phyloP scores from a whole-genome alignment of 2,329 filamentous ascomycete genomes.

The Westerdykella ornata region DNA sequence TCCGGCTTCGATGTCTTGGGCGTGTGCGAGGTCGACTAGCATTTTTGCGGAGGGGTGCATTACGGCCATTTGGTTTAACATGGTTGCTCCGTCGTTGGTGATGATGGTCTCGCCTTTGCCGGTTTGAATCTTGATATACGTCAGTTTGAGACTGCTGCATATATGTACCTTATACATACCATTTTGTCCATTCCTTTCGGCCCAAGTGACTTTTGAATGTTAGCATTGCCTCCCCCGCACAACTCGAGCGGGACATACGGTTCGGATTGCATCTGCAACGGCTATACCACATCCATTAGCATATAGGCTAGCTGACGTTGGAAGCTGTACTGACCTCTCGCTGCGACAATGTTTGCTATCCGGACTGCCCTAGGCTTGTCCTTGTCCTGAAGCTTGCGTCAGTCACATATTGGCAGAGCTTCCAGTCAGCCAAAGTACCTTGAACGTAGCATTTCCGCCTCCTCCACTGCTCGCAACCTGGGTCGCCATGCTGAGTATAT shows the following conservation, averaged over 20 bases:
- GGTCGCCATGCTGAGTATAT: conserved; percentile 28
- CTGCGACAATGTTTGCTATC: conserved; percentile 93
- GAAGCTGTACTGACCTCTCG: conserved; percentile 61
- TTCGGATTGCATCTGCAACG: conserved; percentile 95
- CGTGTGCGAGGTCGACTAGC: conserved; percentile 93
- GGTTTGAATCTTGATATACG: conserved; percentile 62
- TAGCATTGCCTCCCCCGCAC: conserved; percentile 17
- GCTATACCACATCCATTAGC: conserved; percentile 49
- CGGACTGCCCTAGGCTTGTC: conserved; percentile 98
- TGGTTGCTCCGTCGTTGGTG: conserved; percentile 98
- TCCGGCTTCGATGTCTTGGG: conserved; percentile 96
- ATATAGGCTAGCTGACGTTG: conserved; percentile 13
- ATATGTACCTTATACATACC: conserved; percentile 39
- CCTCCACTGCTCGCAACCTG: conserved; percentile 24
- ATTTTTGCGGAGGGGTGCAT: conserved; percentile 99
- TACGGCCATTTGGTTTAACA: conserved; percentile 98
- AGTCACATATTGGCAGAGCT: conserved; percentile 32
- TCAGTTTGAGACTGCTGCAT: conserved; percentile 8
- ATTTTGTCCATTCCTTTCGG: conserved; percentile 99
- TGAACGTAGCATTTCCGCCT: conserved; percentile 60
- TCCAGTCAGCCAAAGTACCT: conserved; percentile 38
- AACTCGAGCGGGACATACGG: conserved; percentile 44
- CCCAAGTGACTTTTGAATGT: conserved; percentile 61
- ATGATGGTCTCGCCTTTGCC: conserved; percentile 97
- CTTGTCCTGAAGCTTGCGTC: conserved; percentile 58